These are phyloP conservation scores for Penicillium simplicissimum DNA, from an alignment of 495 filamentous ascomycete genomes.

Conservation along the genomic window DNA sequence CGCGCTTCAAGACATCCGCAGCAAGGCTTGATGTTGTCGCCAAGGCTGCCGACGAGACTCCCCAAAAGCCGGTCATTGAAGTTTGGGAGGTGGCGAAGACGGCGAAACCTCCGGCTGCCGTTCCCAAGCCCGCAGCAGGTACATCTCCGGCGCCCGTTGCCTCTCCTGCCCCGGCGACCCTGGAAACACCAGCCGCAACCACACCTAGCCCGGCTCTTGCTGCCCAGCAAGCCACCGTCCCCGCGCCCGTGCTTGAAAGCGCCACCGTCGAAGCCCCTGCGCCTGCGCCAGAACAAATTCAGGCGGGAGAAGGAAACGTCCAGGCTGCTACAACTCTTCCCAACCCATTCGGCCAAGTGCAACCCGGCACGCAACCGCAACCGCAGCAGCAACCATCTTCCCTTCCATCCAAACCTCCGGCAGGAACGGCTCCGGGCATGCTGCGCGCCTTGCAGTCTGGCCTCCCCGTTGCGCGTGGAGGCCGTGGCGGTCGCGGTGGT, in stretches of 20 bases:
- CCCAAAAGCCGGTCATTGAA: conserved; percentile 74
- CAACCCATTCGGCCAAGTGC: conserved; percentile 38
- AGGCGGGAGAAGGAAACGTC: not conserved
- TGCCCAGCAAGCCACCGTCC: conserved; percentile 20
- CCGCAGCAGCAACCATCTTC: conserved; percentile 34
- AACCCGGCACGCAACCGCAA: conserved; percentile 29
- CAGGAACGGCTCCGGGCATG: conserved; percentile 38
- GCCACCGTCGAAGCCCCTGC: not conserved
- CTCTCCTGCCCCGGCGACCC: conserved; percentile 26
- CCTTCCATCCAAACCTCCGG: conserved; percentile 40
- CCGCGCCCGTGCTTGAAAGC: not conserved
- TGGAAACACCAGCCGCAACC: conserved; percentile 17
- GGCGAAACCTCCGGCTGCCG: conserved; percentile 57
- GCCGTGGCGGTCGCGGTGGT: conserved; percentile 35
- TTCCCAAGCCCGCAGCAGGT: conserved; percentile 33
- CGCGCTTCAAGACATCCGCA: conserved; percentile 58
- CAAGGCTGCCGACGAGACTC: conserved; percentile 79
- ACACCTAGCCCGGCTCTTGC: conserved; percentile 16
- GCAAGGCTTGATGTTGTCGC: conserved; percentile 78
- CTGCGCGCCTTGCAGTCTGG: conserved; percentile 49
- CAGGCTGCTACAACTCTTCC: conserved; percentile 18
- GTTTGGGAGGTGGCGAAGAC: conserved; percentile 80
- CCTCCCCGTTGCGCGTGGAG: conserved; percentile 50
- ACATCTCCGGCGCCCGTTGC: conserved; percentile 31
- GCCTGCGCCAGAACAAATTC: not conserved